These are phyloP conservation scores for Hibiscus trionum DNA, from an alignment of 345 rosid species.

Conservation along the genomic window DNA sequence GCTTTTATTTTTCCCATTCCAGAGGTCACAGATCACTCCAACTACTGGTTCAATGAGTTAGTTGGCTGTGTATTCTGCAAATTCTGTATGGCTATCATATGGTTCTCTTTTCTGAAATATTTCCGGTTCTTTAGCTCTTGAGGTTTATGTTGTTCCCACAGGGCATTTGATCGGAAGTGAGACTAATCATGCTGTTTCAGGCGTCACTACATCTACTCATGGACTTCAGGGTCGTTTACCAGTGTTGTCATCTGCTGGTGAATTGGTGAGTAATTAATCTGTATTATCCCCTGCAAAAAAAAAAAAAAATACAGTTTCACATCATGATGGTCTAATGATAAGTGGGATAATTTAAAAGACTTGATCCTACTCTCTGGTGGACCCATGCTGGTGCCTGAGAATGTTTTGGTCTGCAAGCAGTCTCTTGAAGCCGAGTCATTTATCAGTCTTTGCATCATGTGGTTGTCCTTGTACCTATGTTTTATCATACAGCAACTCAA, in stretches of 20 bases:
- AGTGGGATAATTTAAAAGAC: neutral
- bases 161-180: conserved; percentile 39
- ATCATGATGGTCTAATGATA: neutral
- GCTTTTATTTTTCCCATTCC: conserved; percentile 16
- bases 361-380: neutral
- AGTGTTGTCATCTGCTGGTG: conserved; percentile 22
- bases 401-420: neutral
- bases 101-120: conserved; percentile 6
- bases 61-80: conserved; percentile 24
- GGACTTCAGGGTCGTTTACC: conserved; percentile 20
- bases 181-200: conserved; percentile 49
- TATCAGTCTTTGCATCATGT: neutral
- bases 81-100: conserved; percentile 16
- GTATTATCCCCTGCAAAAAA: neutral
- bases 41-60: conserved; percentile 41
- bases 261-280: conserved; percentile 26
- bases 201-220: conserved; percentile 32
- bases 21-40: conserved; percentile 31
- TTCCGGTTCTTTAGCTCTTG: conserved; percentile 22
- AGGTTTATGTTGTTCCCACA: conserved; percentile 32
- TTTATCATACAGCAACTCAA: neutral
- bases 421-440: neutral
- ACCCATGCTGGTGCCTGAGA: neutral
- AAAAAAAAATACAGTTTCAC: neutral
- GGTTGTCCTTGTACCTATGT: neutral